Evolutionary conservation across 345 rosid genomes (phyloP).

Genomic region (Syzygium aromaticum): DNA sequence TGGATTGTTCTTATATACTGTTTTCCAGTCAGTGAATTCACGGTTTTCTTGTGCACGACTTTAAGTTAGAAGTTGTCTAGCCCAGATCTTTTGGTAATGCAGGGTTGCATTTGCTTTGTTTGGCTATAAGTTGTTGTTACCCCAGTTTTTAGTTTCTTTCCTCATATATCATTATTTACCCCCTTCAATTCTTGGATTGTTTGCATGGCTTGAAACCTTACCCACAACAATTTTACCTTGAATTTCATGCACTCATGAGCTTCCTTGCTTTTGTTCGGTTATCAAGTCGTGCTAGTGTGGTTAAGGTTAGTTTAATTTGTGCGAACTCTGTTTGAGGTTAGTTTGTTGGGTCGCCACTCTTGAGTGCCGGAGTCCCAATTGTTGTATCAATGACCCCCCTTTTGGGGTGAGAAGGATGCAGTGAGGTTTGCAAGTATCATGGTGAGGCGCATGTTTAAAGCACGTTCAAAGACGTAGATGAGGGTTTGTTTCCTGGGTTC

Average conservation of each 20-base stretch:
- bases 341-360: background rate
- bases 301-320: background rate
- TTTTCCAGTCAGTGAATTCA: background rate
- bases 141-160: background rate
- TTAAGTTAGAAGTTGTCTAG: background rate
- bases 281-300: background rate
- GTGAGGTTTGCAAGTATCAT: background rate
- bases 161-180: background rate
- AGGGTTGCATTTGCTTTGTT: background rate
- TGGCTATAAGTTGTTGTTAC: background rate
- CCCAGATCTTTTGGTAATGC: background rate
- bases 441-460: no score
- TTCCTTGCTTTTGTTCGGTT: background rate
- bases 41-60: background rate
- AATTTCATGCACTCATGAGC: background rate
- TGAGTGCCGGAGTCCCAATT: background rate
- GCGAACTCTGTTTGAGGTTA: background rate
- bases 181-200: background rate
- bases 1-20: background rate
- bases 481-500: background rate
- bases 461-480: no score
- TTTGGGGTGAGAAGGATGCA: background rate
- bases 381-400: background rate
- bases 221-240: background rate
- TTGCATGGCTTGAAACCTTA: background rate